Evolutionary conservation across 192 early-diverging fungal species (phyloP).

Genomic region (Linnemannia exigua): DNA sequence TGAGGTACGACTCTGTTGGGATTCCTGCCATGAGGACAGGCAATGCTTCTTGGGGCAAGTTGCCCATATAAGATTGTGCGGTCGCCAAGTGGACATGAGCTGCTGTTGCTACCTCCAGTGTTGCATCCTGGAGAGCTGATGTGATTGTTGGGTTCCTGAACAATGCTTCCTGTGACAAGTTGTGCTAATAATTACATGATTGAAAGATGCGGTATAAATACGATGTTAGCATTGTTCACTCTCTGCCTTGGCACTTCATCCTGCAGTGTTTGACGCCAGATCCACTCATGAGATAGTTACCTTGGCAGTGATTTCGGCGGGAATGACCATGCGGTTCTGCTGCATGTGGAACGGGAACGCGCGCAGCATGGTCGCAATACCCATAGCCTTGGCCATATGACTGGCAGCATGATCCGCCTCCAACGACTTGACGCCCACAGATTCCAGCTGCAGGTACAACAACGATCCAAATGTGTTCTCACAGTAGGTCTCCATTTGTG

Average conservation of each 20-base stretch:
- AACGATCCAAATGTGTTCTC: slow-evolving; percentile 92
- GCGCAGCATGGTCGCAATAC: slow-evolving; percentile 82
- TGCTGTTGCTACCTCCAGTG: slow-evolving; percentile 89
- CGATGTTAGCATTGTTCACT: not conserved
- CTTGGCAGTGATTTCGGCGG: slow-evolving; percentile 82
- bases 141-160: slow-evolving; percentile 69
- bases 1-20: slow-evolving; percentile 79
- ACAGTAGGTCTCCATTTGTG: slow-evolving; percentile 88
- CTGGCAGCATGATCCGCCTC: slow-evolving; percentile 91
- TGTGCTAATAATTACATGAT: slow-evolving; percentile 65
- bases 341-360: slow-evolving; percentile 80
- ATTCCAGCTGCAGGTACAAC: slow-evolving; percentile 91
- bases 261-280: not conserved
- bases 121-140: slow-evolving; percentile 77
- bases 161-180: slow-evolving; percentile 81
- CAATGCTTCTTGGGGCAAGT: slow-evolving; percentile 71
- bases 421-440: slow-evolving; percentile 83
- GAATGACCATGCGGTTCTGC: slow-evolving; percentile 78
- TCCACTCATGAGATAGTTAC: slow-evolving; percentile 51
- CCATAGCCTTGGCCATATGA: slow-evolving; percentile 92
- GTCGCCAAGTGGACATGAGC: slow-evolving; percentile 84
- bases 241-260: not conserved
- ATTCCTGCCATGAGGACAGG: slow-evolving; percentile 83
- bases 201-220: not conserved
- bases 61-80: slow-evolving; percentile 72